Evolutionary conservation across 345 rosid species (phyloP).

Genomic region (Aquilaria sinensis): DNA sequence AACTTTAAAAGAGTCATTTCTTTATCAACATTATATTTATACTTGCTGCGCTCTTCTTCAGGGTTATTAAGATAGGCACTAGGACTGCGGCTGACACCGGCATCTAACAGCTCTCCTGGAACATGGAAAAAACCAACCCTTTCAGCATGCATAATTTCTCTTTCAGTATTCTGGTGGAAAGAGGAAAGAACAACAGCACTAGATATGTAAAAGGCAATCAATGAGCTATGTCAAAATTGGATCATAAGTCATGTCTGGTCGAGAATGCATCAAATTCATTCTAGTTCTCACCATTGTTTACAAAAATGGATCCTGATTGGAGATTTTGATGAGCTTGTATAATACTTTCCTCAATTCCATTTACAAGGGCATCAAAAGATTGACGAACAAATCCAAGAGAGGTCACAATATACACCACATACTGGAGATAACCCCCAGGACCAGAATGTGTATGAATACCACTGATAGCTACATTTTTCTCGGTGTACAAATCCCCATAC

Average conservation of each 20-base stretch:
- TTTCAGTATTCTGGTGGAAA: background rate
- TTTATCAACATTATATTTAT: constrained; percentile 74
- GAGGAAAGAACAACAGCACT: too few species aligned
- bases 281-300: constrained; percentile 48
- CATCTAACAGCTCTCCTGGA: constrained; percentile 79
- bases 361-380: constrained; percentile 86
- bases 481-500: constrained; percentile 73
- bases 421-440: constrained; percentile 92
- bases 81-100: constrained; percentile 88
- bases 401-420: constrained; percentile 70
- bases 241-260: too few species aligned
- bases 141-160: constrained; percentile 1
- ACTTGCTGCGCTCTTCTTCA: constrained; percentile 51
- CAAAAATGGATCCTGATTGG: constrained; percentile 61
- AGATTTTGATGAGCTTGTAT: constrained; percentile 84
- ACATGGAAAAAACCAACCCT: background rate
- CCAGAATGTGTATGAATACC: constrained; percentile 95
- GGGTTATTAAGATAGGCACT: constrained; percentile 90
- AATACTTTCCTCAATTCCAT: constrained; percentile 82
- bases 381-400: constrained; percentile 90
- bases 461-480: constrained; percentile 76
- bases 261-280: constrained; percentile 1
- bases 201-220: too few species aligned
- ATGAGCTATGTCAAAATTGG: too few species aligned
- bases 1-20: constrained; percentile 91